These are phyloP conservation scores for Fagopyrum esculentum DNA, from an alignment of 148 eudicot species.

Conservation along the genomic window DNA sequence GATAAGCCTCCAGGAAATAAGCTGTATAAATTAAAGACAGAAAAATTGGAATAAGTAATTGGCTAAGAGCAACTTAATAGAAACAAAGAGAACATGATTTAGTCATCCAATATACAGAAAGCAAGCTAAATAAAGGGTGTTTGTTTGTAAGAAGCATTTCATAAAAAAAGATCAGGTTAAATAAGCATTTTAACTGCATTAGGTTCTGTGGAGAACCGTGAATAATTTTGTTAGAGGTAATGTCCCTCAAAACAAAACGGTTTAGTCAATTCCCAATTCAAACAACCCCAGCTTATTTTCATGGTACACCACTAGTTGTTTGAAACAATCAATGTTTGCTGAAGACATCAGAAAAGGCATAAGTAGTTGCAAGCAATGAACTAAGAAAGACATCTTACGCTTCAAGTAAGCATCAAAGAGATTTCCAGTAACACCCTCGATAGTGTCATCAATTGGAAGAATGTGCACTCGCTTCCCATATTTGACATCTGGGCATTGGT, in stretches of 20 bases:
- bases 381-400: slow-evolving; percentile 31
- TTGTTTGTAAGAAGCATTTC: neutral
- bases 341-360: neutral
- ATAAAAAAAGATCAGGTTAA: neutral
- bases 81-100: neutral
- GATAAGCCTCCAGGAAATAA: slow-evolving; percentile 78
- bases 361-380: neutral
- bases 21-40: slow-evolving; percentile 34
- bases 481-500: slow-evolving; percentile 81
- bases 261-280: neutral
- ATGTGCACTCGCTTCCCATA: slow-evolving; percentile 88
- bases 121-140: neutral
- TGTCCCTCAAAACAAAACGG: neutral
- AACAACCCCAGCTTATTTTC: neutral
- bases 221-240: neutral
- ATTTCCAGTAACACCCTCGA: slow-evolving; percentile 85
- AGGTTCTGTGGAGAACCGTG: neutral
- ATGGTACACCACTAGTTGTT: neutral
- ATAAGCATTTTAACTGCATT: neutral
- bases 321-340: neutral
- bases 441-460: slow-evolving; percentile 80
- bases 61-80: too few species aligned
- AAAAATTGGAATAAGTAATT: too few species aligned
- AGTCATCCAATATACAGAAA: neutral
- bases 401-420: slow-evolving; percentile 80